Evolutionary conservation across 257 asterid genomes (phyloP).

Genomic region (Fraxinus anomala): DNA sequence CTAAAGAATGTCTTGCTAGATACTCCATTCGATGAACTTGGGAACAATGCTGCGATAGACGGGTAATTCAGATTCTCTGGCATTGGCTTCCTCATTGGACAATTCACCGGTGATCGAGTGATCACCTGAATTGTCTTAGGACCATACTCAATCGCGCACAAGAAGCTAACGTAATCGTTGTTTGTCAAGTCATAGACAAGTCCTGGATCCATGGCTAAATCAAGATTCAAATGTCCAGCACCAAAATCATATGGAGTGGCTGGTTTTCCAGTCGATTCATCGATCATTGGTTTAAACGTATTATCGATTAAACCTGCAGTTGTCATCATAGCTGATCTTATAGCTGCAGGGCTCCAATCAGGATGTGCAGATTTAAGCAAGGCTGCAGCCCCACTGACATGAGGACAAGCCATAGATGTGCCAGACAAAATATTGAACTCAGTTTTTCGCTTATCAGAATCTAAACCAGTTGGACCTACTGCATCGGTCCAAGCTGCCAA

Average conservation of each 20-base stretch:
- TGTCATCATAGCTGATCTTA: slow-evolving; percentile 95
- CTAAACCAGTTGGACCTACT: slow-evolving; percentile 86
- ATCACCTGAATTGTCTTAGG: slow-evolving; percentile 90
- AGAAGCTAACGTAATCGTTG: slow-evolving; percentile 67
- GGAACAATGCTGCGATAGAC: slow-evolving; percentile 71
- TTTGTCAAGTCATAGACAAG: slow-evolving; percentile 71
- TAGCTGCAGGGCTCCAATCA: slow-evolving; percentile 94
- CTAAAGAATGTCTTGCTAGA: slow-evolving; percentile 72
- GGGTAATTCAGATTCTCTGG: slow-evolving; percentile 89
- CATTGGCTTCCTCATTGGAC: slow-evolving; percentile 73
- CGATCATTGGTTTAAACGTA: slow-evolving; percentile 51
- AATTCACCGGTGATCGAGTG: slow-evolving; percentile 64
- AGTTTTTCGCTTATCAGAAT: slow-evolving; percentile 62
- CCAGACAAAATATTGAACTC: slow-evolving; percentile 92
- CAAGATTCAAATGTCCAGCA: slow-evolving; percentile 85
- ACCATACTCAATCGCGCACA: slow-evolving; percentile 81
- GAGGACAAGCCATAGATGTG: slow-evolving; percentile 98
- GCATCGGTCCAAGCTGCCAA: slow-evolving; percentile 95
- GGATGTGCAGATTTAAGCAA: slow-evolving; percentile 95
- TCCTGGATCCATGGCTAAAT: slow-evolving; percentile 89
- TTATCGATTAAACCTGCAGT: slow-evolving; percentile 68
- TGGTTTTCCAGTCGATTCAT: slow-evolving; percentile 69
- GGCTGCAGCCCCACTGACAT: slow-evolving; percentile 96
- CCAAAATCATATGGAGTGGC: slow-evolving; percentile 87
- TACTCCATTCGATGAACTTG: slow-evolving; percentile 46